A percentile compares a stretch with the other conserved stretches of the same genome.
phyloP scores from a whole-genome alignment of 1,284 basidiomycete species.

The Rhodotorula sp. region DNA sequence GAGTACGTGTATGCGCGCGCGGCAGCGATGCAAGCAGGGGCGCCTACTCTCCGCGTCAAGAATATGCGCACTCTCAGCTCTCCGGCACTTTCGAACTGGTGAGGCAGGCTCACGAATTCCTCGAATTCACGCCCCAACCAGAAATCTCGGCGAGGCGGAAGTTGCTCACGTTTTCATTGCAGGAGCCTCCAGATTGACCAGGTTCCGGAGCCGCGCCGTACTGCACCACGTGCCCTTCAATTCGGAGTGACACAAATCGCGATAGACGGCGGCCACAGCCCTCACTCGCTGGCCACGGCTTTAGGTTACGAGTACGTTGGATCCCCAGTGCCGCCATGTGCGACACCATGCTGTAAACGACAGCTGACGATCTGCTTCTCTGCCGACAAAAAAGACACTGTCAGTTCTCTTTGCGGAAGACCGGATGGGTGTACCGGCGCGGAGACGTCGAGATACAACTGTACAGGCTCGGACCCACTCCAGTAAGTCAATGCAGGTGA shows the following conservation, averaged over 20 bases:
- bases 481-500: no score
- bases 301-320: slow-evolving; percentile 26
- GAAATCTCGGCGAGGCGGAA: no score
- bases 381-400: background rate
- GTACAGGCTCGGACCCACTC: slow-evolving; percentile 10
- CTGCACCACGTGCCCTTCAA: slow-evolving; percentile 21
- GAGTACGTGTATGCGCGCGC: slow-evolving; percentile 11
- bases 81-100: background rate
- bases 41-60: slow-evolving; percentile 7
- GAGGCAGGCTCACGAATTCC: no score
- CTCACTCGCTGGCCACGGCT: slow-evolving; percentile 9
- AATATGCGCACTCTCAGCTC: slow-evolving; percentile 5
- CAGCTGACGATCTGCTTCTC: background rate
- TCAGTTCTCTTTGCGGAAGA: background rate
- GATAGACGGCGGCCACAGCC: slow-evolving; percentile 20
- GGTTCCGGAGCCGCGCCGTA: slow-evolving; percentile 24
- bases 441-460: slow-evolving; percentile 18
- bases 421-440: slow-evolving; percentile 21
- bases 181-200: slow-evolving; percentile 14
- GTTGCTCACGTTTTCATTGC: background rate
- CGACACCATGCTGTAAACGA: no score
- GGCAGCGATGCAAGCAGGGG: background rate
- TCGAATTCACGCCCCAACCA: no score
- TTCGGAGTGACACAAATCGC: slow-evolving; percentile 25
- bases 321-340: no score